Evolutionary conservation across 495 filamentous ascomycete species (phyloP).

Genomic region (Beverwykella pulmonaria): DNA sequence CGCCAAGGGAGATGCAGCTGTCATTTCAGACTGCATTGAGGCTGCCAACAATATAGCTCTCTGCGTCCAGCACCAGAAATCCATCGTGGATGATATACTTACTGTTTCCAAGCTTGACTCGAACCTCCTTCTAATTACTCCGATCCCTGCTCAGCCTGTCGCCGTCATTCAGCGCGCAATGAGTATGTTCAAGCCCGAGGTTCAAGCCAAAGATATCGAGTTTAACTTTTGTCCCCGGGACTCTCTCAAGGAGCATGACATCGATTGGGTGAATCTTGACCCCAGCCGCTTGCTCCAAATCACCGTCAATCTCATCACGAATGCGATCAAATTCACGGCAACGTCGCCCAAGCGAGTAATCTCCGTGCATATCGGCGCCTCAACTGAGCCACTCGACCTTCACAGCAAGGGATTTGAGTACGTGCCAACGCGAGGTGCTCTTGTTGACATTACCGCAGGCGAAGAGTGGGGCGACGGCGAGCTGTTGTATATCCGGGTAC

Average conservation of each 20-base stretch:
- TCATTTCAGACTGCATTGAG: conserved; percentile 10
- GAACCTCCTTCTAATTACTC: conserved; percentile 16
- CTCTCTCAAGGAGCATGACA: background rate
- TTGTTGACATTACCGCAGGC: background rate
- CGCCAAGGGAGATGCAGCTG: background rate
- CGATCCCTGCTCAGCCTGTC: conserved; percentile 4
- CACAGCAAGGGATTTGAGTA: background rate
- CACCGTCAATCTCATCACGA: conserved; percentile 23
- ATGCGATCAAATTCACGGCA: conserved; percentile 28
- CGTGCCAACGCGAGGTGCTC: background rate
- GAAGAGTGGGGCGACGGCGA: conserved; percentile 12
- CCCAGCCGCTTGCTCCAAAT: conserved; percentile 16
- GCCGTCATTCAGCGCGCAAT: conserved; percentile 6
- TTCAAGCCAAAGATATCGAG: background rate
- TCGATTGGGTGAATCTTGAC: conserved; percentile 22
- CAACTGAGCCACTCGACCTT: background rate
- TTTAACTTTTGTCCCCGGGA: conserved; percentile 5
- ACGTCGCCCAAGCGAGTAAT: background rate
- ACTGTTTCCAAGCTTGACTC: conserved; percentile 34
- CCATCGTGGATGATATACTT: conserved; percentile 28
- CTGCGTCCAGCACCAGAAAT: conserved; percentile 29
- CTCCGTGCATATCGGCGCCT: conserved; percentile 16
- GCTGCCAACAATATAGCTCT: conserved; percentile 16
- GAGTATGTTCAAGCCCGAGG: conserved; percentile 23
- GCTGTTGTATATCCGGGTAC: conserved; percentile 5